Percentiles rank a stretch among this genome's conserved stretches.
Conservation (phyloP, 1,284 basidiomycete species). For the Coniferiporia sulphurascens region DNA sequence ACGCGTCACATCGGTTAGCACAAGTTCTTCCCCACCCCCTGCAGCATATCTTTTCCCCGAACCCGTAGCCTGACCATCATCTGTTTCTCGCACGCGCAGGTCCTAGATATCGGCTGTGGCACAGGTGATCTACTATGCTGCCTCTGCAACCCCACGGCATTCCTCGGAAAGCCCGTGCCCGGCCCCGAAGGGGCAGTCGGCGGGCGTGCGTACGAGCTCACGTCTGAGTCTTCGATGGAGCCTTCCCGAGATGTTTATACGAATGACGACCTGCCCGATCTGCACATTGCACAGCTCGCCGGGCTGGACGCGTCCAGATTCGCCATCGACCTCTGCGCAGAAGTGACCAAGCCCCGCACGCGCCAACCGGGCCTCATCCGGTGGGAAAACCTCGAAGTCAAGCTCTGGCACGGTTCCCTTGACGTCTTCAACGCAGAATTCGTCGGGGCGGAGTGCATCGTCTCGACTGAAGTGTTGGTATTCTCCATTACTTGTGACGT, state of each 20-base stretch:
- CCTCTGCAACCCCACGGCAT: conserved; percentile 67
- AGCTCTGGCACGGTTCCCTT: conserved; percentile 81
- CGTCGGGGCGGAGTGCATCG: conserved; percentile 74
- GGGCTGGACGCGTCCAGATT: conserved; percentile 61
- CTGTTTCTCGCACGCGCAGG: conserved; percentile 39
- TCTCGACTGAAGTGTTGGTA: conserved; percentile 81
- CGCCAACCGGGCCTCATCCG: conserved; percentile 32
- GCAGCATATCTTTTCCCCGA: too few relatives aligned
- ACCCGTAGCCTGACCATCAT: too few relatives aligned
- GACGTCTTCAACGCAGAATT: conserved; percentile 74
- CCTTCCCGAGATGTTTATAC: conserved; percentile 11
- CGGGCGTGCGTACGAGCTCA: neutral
- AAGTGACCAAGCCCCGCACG: conserved; percentile 10
- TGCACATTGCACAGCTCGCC: conserved; percentile 54
- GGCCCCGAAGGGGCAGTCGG: conserved; percentile 8
- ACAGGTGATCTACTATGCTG: conserved; percentile 68
- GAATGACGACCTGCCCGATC: conserved; percentile 45
- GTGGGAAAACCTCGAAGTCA: conserved; percentile 71
- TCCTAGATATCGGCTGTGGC: conserved; percentile 78
- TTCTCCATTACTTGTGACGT: neutral
- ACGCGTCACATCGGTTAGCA: conserved; percentile 49
- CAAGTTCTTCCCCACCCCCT: neutral
- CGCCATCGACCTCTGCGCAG: conserved; percentile 43
- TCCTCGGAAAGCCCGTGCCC: conserved; percentile 40
- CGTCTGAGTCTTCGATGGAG: neutral